Base-by-base conservation (phyloP, 2,329 filamentous ascomycete species). In the Sclerotinia trifoliorum region DNA sequence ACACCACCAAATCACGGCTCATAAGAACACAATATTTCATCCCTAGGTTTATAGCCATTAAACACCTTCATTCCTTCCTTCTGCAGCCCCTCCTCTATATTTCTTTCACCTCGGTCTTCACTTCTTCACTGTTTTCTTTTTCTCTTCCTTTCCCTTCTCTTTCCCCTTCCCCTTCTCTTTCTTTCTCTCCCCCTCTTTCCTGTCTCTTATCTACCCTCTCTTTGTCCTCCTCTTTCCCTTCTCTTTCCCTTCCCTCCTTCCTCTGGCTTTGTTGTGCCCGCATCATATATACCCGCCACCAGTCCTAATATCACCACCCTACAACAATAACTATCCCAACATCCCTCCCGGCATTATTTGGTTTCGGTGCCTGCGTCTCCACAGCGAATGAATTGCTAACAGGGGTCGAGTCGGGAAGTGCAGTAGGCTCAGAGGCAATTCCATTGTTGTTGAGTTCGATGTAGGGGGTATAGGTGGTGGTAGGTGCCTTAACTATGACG, bases 391-490 rank as follows among this genome's bases (percentile, higher is more conserved):
- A 26, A 51, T 39, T 10, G 3, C 46, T 15, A 21, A 64, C 26
- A 21, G 48, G 17, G 24, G 24, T 64, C 32, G 61, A 64, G n/a
- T 54, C 32, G 3, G 32, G n/a, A 10, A 55, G 61, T 2, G 35
- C 29, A 29, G 61, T 26, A 21, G 48, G 29, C 24, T 13, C 32
- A 13, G 54, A 49, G 48, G 44, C 17, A n/a, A 49, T 26, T 39
- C 21, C 21, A 39, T 62, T 62, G 46, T 48, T 58, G n/a, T 26
- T 60, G 26, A 66, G 54, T 60, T 60, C 44, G 17, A 44, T 51
- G 8, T 66, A 66, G 26, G 64, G 60, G 5, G 29, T 51, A 8
- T 51, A 60, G n/a, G 54, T 51, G 21, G 52, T 66, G 19, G 64
- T 60, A 8, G 64, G 32, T 17, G 64, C 29, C 13, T 21, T n/a